Base-by-base conservation (phyloP, 2,329 filamentous ascomycete genomes). In the Trichoderma afroharzianum region DNA sequence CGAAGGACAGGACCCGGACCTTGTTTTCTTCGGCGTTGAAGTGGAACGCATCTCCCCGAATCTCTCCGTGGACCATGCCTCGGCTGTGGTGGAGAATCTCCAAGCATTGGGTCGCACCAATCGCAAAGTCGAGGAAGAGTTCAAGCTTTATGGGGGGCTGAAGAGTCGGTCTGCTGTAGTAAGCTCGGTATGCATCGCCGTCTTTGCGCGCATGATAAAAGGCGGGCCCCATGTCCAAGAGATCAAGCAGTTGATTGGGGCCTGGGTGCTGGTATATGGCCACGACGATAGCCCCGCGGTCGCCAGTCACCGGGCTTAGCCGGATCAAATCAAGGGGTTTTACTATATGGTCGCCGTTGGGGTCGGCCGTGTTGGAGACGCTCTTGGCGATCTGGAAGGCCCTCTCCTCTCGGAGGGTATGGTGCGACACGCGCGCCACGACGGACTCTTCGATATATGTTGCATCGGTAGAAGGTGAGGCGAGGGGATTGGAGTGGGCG, bases 31-130 rank as follows among this genome's bases (percentile, higher is more conserved):
- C 88, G 15, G 84, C 79, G 76, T 93, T 92, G 83, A 93, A 97
- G 79, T 98, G 94, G 77, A 98, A 98, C 0, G 94, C 92, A 81
- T 98, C 95, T 6, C 91, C 93, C 32, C 95, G 88, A 64, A 98
- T 91, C 81, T 98, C 95, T 58, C 95, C 95, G 76, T 98, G 95
- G 1, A 97, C 91, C 71, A 94, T 90, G 72, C 93, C 91, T 71
- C 95, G 89, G 9, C 92, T 91, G 81, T 98, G 94, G 77, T 98
- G 95, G n/a, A 98, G 83, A 61, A 97, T 90, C 80, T 98, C 95
- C 62, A 97, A 82, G 78, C 93, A 97, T 80, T 97, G 90, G 6
- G 92, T 89, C 1, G 95, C 93, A 28, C 95, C 95, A 72, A 97
- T 93, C 33, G 95, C 95, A 78, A 98, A 98, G 77, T 97, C 92